Evolutionary conservation across 108 stramenopile species (phyloP), one percentile per base, ranked within the genome.

Genomic region (Pseudonitzschia multiseries): DNA sequence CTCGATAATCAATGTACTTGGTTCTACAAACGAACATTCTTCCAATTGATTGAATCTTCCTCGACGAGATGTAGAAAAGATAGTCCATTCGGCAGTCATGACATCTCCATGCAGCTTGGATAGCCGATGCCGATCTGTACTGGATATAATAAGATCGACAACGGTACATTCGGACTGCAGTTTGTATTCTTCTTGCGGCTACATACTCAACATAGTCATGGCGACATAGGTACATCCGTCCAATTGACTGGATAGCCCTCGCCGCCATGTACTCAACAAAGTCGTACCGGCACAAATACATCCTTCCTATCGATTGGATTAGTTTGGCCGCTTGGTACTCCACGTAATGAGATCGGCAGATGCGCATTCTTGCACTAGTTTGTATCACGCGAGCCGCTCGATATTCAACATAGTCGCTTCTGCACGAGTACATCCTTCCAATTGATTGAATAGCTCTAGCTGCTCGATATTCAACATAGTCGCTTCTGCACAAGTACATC

Each of bases 41-140:
- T 2, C n/a, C 43, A 18, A 27, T 28, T 2, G 46, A 48, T 67
- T 44, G 42, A 22, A 67, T 46, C 21, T 22, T 67, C 15, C 26
- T 21, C 14, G 43, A 44, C 18, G 40, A 56, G 12, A 28, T 65
- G 28, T 69, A 53, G 18, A 29, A 22, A 29, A 68, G 18, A 33
- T 68, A 48, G 74, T 68, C 33, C n/a, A 22, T 15, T 41, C 66
- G 43, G n/a, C 60, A 72, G 24, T 57, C 60, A 46, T 63, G 29
- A 5, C 28, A 46, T 62, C 85, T 52, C 83, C 76, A 77, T 57
- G 54, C 64, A 40, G 60, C 67, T 68, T 78, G 77, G 22, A 78
- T 78, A 21, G 26, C 64, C 36, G 42, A 70, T 43, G 51, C 68
- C 18, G 65, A 17, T 15, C 50, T 33, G 53, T 72, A 78, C 32